Evolutionary conservation across 202 grass and related monocot genomes (phyloP).

Genomic region (Panicum virgatum): DNA sequence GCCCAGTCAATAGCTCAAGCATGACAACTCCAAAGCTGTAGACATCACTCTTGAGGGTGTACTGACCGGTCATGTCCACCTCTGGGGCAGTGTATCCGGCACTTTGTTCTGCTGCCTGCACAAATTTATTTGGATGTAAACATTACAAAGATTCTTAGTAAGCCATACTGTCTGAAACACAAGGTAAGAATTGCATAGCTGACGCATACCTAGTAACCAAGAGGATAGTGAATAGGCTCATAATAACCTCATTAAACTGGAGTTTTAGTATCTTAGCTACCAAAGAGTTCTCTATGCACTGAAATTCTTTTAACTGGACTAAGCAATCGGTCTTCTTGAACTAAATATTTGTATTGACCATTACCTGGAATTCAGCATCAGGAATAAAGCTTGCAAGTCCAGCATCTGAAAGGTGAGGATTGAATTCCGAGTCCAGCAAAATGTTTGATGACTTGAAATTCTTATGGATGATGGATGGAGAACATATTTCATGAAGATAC

Average conservation of each 20-base stretch:
- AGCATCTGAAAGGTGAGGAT: conserved; percentile 87
- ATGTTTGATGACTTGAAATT: conserved; percentile 99
- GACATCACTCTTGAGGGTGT: conserved; percentile 94
- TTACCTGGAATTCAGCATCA: conserved; percentile 87
- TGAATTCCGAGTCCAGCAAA: conserved; percentile 85
- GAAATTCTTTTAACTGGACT: not conserved
- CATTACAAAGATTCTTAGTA: conserved; percentile 7
- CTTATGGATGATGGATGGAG: conserved; percentile 87
- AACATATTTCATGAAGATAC: conserved; percentile 97
- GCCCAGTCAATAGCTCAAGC: conserved; percentile 94
- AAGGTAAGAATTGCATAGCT: not conserved
- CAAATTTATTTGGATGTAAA: conserved; percentile 23
- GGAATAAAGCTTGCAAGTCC: conserved; percentile 75
- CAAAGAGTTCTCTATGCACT: not conserved
- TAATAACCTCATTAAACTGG: not conserved
- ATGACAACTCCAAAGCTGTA: conserved; percentile 96
- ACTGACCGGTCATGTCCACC: conserved; percentile 80
- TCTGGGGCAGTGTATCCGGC: conserved; percentile 76
- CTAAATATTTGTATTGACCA: not conserved
- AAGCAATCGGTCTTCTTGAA: conserved; percentile 1
- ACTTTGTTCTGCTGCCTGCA: conserved; percentile 66
- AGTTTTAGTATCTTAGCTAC: not conserved
- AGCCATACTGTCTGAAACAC: conserved; percentile 19
- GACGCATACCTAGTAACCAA: conserved; percentile 22
- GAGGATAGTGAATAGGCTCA: conserved; percentile 1